These are phyloP conservation scores for Suillus lakei DNA, from an alignment of 768 basidiomycete genomes.

Conservation along the genomic window DNA sequence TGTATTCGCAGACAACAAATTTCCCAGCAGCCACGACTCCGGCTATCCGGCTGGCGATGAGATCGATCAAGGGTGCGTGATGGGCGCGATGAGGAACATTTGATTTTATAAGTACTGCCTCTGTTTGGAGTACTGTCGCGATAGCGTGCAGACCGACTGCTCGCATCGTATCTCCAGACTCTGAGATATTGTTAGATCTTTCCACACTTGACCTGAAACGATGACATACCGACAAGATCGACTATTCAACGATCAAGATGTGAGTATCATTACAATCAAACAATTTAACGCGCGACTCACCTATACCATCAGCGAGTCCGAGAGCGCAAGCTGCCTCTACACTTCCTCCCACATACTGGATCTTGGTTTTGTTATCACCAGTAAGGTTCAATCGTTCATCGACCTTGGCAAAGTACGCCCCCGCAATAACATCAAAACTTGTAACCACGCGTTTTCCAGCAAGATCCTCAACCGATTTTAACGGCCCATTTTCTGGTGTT, in stretches of 20 bases:
- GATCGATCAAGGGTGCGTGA: constrained; percentile 68
- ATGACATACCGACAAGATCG: constrained; percentile 85
- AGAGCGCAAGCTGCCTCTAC: constrained; percentile 98
- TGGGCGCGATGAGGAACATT: constrained; percentile 63
- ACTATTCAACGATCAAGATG: constrained; percentile 50
- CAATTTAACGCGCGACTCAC: constrained; percentile 46
- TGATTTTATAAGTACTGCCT: constrained; percentile 94
- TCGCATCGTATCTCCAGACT: constrained; percentile 99
- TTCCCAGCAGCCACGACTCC: constrained; percentile 88
- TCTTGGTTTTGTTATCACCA: constrained; percentile 68
- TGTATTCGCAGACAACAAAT: constrained; percentile 93
- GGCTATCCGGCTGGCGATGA: constrained; percentile 78
- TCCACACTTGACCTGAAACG: constrained; percentile 13
- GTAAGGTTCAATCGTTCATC: constrained; percentile 59
- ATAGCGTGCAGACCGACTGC: constrained; percentile 96
- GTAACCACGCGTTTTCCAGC: constrained; percentile 94
- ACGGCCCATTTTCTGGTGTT: constrained; percentile 76
- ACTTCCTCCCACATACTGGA: constrained; percentile 96
- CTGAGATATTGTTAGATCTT: constrained; percentile 43
- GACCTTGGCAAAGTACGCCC: constrained; percentile 71
- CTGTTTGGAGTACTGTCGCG: constrained; percentile 81
- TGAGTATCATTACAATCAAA: constrained; percentile 6
- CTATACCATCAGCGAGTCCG: constrained; percentile 96
- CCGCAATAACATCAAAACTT: constrained; percentile 90
- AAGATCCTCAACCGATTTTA: constrained; percentile 77